Percentiles rank a stretch among this genome's conserved stretches.
phyloP scores from a whole-genome alignment of 1,139 yeast species.

The Nadsonia commutata region DNA sequence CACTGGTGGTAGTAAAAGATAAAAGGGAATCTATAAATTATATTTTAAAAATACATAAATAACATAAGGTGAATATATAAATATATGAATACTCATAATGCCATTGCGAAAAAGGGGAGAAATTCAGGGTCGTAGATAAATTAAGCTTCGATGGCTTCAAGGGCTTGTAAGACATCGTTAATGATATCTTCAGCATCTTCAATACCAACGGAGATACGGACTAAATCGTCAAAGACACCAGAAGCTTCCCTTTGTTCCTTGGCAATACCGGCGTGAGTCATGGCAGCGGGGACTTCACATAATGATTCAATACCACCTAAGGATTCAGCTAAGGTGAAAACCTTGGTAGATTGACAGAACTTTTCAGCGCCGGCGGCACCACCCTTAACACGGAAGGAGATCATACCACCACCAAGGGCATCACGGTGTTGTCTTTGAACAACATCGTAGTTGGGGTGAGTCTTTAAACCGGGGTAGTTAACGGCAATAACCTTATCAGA shows the following conservation, averaged over 20 bases:
- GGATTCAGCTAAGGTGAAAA: conserved; percentile 79
- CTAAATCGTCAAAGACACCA: conserved; percentile 71
- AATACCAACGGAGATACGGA: conserved; percentile 76
- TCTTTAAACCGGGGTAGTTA: conserved; percentile 67
- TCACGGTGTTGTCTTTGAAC: conserved; percentile 69
- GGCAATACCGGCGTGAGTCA: conserved; percentile 92
- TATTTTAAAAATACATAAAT: not conserved
- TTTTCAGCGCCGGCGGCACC: conserved; percentile 64
- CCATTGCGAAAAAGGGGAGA: too few species aligned
- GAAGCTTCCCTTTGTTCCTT: conserved; percentile 62
- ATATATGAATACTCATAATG: not conserved
- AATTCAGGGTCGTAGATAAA: too few species aligned
- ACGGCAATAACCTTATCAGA: conserved; percentile 45
- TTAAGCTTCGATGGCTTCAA: conserved; percentile 25
- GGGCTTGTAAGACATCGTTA: conserved; percentile 59
- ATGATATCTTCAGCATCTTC: conserved; percentile 72
- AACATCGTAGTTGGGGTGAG: conserved; percentile 49
- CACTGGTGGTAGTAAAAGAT: too few species aligned
- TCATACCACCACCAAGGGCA: conserved; percentile 84
- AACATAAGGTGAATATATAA: not conserved
- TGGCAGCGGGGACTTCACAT: conserved; percentile 78
- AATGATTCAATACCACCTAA: conserved; percentile 83
- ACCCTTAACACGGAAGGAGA: conserved; percentile 74
- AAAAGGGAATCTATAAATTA: not conserved
- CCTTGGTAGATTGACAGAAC: conserved; percentile 59